Evolutionary conservation across 2,329 filamentous ascomycete species (phyloP).

Genomic region (Fusarium ambrosium): DNA sequence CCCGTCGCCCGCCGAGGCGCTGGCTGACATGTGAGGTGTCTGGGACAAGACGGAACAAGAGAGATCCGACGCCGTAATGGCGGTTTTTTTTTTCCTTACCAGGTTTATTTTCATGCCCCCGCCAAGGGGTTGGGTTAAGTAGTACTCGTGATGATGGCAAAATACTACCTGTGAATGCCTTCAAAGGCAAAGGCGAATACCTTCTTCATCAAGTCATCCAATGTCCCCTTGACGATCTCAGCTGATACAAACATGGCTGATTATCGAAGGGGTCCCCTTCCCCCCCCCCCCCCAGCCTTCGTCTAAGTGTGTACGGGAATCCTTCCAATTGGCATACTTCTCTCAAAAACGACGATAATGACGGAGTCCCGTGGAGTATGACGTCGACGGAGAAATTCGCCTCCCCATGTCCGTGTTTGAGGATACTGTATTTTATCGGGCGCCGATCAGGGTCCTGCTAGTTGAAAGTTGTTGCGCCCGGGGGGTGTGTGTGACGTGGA

Average conservation of each 20-base stretch:
- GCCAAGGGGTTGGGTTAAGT: neutral
- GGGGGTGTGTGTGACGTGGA: conserved; percentile 17
- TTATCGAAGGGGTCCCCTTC: neutral
- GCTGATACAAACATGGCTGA: neutral
- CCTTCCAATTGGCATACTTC: too few relatives aligned
- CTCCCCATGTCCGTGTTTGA: conserved; percentile 31
- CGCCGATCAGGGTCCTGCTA: conserved; percentile 43
- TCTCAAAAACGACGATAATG: conserved; percentile 26
- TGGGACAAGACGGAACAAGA: conserved; percentile 13
- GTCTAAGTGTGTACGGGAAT: neutral
- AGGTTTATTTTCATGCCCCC: neutral
- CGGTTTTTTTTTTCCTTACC: neutral
- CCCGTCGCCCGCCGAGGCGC: neutral
- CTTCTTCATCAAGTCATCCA: neutral
- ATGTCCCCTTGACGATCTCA: neutral
- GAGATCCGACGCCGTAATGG: conserved; percentile 23
- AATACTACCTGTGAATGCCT: neutral
- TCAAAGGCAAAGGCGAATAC: conserved; percentile 2
- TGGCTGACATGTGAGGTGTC: conserved; percentile 20
- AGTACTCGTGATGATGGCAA: neutral
- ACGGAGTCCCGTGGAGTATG: conserved; percentile 32
- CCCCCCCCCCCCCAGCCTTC: neutral
- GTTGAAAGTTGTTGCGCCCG: neutral
- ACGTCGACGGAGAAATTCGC: conserved; percentile 42
- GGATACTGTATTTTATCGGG: conserved; percentile 2